Conservation (phyloP, 257 asterid genomes). For the Forsythia viridissima region DNA sequence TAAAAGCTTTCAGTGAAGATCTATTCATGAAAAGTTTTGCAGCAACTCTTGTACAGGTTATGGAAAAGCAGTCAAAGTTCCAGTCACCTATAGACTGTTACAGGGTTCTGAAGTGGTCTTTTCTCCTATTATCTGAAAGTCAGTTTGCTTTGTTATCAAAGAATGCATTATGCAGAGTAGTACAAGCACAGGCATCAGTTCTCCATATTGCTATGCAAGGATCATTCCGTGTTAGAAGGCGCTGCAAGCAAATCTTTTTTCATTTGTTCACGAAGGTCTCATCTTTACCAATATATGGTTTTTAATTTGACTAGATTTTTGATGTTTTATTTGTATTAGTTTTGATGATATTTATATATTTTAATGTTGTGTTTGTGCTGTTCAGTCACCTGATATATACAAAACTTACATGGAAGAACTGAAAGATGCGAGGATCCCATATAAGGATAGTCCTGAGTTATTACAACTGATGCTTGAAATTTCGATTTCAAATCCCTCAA, state of each 20-base stretch:
- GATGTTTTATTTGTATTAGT: conserved; percentile 8
- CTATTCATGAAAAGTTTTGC: conserved; percentile 82
- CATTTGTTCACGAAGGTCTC: conserved; percentile 75
- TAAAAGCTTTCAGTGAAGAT: conserved; percentile 57
- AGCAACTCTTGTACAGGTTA: conserved; percentile 85
- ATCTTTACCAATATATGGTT: conserved; percentile 9
- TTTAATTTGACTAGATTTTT: conserved; percentile 9
- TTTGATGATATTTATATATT: conserved; percentile 17
- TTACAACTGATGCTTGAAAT: conserved; percentile 64
- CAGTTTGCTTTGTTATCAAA: conserved; percentile 70
- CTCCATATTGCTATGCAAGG: conserved; percentile 74
- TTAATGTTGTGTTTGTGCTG: conserved; percentile 23
- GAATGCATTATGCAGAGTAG: conserved; percentile 76
- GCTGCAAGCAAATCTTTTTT: conserved; percentile 57
- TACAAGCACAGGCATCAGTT: conserved; percentile 75
- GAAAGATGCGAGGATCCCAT: conserved; percentile 70
- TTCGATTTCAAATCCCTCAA: conserved; percentile 47
- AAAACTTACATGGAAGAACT: conserved; percentile 74
- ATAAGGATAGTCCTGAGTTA: conserved; percentile 72
- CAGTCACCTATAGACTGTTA: conserved; percentile 62
- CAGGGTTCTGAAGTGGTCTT: conserved; percentile 89
- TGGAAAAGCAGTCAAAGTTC: conserved; percentile 84
- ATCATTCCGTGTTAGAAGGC: conserved; percentile 66
- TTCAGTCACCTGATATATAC: conserved; percentile 75
- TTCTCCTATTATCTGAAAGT: conserved; percentile 68